These are phyloP conservation scores for Rhodotorula sp. DNA, from an alignment of 1,284 basidiomycete species.

Conservation along the genomic window DNA sequence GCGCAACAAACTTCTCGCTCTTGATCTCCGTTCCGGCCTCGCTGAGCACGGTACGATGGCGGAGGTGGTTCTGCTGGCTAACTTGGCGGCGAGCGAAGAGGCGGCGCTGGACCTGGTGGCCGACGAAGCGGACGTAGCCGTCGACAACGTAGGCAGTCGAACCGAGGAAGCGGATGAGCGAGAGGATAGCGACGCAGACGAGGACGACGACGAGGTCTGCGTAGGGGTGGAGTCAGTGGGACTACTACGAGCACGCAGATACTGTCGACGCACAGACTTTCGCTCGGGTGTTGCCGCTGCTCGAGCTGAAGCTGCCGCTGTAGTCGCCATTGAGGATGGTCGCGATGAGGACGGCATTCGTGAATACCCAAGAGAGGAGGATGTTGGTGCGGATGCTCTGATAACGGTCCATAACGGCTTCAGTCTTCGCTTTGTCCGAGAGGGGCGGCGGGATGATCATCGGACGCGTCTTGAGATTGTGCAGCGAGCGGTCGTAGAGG, in stretches of 20 bases:
- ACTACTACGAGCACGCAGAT: no score
- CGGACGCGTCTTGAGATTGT: conserved; percentile 69
- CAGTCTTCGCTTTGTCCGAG: conserved; percentile 44
- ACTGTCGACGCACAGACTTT: conserved; percentile 35
- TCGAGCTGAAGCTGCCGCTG: conserved; percentile 61
- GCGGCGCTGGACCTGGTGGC: conserved; percentile 10
- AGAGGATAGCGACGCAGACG: conserved; percentile 64
- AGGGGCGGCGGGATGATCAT: conserved; percentile 48
- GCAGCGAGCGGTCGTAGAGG: conserved; percentile 83
- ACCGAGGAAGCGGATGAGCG: conserved; percentile 59
- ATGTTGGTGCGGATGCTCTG: conserved; percentile 53
- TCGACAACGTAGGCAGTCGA: conserved; percentile 64
- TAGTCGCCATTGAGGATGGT: conserved; percentile 68
- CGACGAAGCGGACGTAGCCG: conserved; percentile 43
- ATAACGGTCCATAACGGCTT: conserved; percentile 49
- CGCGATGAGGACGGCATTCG: conserved; percentile 73
- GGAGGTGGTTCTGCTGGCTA: conserved; percentile 8
- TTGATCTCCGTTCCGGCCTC: conserved; percentile 12
- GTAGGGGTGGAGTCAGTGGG: no score
- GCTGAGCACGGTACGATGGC: background rate
- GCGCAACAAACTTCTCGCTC: conserved; percentile 4
- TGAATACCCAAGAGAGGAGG: conserved; percentile 77
- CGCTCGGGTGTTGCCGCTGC: conserved; percentile 50
- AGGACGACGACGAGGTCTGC: conserved; percentile 68
- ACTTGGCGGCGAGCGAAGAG: conserved; percentile 23